Evolutionary conservation across 2,329 filamentous ascomycete genomes (phyloP).

Genomic region (Karstenula rhodostoma): DNA sequence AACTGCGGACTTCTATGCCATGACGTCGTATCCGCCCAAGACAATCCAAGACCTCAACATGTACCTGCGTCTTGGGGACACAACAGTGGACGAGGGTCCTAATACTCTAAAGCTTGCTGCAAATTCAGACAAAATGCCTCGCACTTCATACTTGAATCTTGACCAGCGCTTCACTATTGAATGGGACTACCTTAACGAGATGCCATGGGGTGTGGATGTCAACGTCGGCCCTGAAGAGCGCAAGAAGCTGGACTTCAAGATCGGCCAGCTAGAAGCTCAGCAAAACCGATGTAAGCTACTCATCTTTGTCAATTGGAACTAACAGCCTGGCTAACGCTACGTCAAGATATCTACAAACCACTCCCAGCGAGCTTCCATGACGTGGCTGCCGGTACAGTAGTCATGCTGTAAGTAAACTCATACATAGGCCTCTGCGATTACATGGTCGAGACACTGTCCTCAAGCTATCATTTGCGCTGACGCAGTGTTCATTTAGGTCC

Average conservation of each 20-base stretch:
- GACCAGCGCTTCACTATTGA: conserved; percentile 30
- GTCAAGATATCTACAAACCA: conserved; percentile 28
- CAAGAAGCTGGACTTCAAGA: conserved; percentile 20
- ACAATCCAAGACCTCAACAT: conserved; percentile 13
- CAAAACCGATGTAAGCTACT: conserved; percentile 27
- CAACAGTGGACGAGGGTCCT: neutral
- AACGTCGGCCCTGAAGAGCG: conserved; percentile 14
- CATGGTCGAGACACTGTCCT: neutral
- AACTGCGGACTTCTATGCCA: no score
- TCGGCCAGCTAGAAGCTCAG: conserved; percentile 26
- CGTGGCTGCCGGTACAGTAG: conserved; percentile 20
- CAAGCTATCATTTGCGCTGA: neutral
- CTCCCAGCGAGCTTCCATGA: conserved; percentile 20
- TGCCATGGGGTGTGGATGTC: conserved; percentile 21
- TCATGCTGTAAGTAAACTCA: conserved; percentile 23
- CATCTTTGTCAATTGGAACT: no score
- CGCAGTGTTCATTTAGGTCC: neutral
- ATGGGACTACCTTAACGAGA: conserved; percentile 12
- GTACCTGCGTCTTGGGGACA: conserved; percentile 21
- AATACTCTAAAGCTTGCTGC: conserved; percentile 19
- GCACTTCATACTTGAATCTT: conserved; percentile 25
- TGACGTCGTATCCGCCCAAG: neutral
- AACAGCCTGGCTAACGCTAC: neutral
- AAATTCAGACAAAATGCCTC: conserved; percentile 22
- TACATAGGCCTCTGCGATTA: neutral